Evolutionary conservation across 805 yeast genomes (phyloP).

Genomic region (Yamadazyma kitorensis): DNA sequence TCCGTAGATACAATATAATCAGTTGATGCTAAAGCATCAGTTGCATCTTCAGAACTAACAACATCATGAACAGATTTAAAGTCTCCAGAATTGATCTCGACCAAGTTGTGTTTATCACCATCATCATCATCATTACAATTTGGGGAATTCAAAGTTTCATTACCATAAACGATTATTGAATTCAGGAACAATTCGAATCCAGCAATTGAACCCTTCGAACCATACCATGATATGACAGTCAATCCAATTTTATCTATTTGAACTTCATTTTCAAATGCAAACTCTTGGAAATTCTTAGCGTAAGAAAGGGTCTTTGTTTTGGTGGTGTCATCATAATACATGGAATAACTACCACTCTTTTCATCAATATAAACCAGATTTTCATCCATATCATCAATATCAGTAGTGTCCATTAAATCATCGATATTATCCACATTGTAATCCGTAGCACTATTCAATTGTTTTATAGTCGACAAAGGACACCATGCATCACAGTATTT

Average conservation of each 20-base stretch:
- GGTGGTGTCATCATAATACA: conserved; percentile 32
- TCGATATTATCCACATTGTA: conserved; percentile 22
- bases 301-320: conserved; percentile 39
- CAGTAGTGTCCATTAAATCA: conserved; percentile 22
- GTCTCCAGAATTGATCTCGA: conserved; percentile 24
- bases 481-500: conserved; percentile 85
- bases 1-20: conserved; percentile 31
- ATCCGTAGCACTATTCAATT: conserved; percentile 28
- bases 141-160: conserved; percentile 66
- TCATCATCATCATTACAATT: conserved; percentile 46
- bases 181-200: conserved; percentile 73
- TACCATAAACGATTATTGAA: conserved; percentile 65
- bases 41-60: conserved; percentile 23
- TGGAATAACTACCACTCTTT: conserved; percentile 32
- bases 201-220: conserved; percentile 61
- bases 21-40: conserved; percentile 6
- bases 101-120: conserved; percentile 20
- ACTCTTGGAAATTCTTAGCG: conserved; percentile 67
- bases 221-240: conserved; percentile 65
- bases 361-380: conserved; percentile 22
- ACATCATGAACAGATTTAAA: conserved; percentile 26
- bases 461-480: conserved; percentile 53
- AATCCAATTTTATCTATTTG: conserved; percentile 60
- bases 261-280: conserved; percentile 70
- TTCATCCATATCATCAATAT: conserved; percentile 22